Evolutionary conservation across 495 filamentous ascomycete species (phyloP).

Genomic region (Penicillium samsonianum): DNA sequence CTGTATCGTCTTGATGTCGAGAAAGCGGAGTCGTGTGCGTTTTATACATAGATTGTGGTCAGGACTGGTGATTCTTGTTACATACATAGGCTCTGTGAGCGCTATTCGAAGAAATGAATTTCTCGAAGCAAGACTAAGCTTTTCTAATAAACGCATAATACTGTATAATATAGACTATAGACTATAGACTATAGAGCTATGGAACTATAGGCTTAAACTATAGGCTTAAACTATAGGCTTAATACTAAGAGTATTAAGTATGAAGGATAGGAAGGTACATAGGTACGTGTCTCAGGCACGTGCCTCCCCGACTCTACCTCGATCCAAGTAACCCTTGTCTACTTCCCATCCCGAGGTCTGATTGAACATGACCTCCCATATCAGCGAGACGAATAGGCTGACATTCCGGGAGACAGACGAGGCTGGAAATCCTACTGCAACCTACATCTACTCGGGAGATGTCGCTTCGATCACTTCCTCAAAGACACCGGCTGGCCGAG

Average conservation of each 20-base stretch:
- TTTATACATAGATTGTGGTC: conserved; percentile 31
- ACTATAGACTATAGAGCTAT: background rate
- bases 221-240: background rate
- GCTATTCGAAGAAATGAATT: conserved; percentile 13
- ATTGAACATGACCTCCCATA: conserved; percentile 24
- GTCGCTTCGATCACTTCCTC: background rate
- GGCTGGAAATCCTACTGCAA: conserved; percentile 36
- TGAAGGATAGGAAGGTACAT: background rate
- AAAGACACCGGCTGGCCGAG: conserved; percentile 19
- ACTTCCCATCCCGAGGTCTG: conserved; percentile 5
- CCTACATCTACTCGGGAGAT: conserved; percentile 39
- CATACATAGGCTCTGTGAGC: conserved; percentile 32
- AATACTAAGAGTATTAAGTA: background rate
- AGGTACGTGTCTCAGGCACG: conserved; percentile 6
- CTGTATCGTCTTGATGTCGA: conserved; percentile 22
- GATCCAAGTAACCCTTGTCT: background rate
- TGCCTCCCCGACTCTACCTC: conserved; percentile 1
- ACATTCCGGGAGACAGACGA: conserved; percentile 45
- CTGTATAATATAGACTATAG: background rate
- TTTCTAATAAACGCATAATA: background rate
- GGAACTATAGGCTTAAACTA: background rate
- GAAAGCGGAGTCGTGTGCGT: conserved; percentile 17
- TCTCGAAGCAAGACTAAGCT: conserved; percentile 7
- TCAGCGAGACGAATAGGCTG: conserved; percentile 13
- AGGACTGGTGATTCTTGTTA: conserved; percentile 19